Conservation (phyloP, 192 early-diverging fungal species). For the Oehlia diaphana region DNA sequence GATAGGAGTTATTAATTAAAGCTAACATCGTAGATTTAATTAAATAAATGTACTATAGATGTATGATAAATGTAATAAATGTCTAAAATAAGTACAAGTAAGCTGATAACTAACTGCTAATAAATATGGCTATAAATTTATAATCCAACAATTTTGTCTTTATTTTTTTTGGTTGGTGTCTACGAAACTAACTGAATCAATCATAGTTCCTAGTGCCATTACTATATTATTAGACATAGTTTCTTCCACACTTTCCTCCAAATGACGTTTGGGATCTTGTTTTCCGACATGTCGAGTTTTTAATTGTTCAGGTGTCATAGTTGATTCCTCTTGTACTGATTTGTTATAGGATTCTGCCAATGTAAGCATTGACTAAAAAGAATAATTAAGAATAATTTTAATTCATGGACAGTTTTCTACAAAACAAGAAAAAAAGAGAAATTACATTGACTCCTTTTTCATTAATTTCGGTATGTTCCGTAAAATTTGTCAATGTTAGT, state of each 20-base stretch:
- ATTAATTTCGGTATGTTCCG: slow-evolving; percentile 78
- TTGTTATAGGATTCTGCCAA: slow-evolving; percentile 97
- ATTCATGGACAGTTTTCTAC: neutral
- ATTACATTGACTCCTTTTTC: slow-evolving; percentile 81
- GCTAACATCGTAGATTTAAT: too few species aligned
- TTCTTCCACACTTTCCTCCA: slow-evolving; percentile 89
- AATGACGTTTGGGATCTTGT: slow-evolving; percentile 98
- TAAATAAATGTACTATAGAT: too few species aligned
- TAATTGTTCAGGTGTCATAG: slow-evolving; percentile 90
- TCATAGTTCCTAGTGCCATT: slow-evolving; percentile 88
- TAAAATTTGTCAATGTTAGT: slow-evolving; percentile 81
- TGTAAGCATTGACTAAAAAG: slow-evolving; percentile 74
- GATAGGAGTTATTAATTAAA: too few species aligned
- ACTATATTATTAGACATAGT: slow-evolving; percentile 98
- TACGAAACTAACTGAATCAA: slow-evolving; percentile 70
- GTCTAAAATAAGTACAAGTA: too few species aligned
- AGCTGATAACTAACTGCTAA: too few species aligned
- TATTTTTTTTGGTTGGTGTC: neutral
- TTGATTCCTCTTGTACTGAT: slow-evolving; percentile 95
- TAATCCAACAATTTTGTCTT: too few species aligned
- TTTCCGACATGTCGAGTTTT: slow-evolving; percentile 99
- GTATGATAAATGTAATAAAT: too few species aligned
- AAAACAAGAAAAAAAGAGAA: neutral
- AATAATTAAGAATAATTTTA: neutral
- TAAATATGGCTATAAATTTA: too few species aligned